A percentile compares a stretch with the other conserved stretches of the same genome.
Conservation (phyloP, 2,329 filamentous ascomycete species). For the Stemphylium lycopersici region DNA sequence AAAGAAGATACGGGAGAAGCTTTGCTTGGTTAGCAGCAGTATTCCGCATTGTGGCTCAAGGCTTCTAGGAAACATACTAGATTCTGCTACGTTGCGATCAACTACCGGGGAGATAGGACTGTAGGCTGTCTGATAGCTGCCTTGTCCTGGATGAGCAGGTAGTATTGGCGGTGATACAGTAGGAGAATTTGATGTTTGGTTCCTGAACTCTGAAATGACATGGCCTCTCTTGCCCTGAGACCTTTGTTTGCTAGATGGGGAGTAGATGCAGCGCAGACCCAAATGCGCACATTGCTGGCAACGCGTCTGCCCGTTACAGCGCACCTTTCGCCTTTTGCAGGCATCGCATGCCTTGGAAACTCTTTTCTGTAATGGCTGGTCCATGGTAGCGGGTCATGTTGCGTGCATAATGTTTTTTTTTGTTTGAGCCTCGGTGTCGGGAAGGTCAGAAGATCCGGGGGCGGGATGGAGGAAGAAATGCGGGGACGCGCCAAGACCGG, state of each 20-base stretch:
- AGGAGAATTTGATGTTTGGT: slow-evolving; percentile 30
- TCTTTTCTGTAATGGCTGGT: slow-evolving; percentile 36
- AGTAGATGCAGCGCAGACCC: slow-evolving; percentile 55
- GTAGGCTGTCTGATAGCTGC: slow-evolving; percentile 16
- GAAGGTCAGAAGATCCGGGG: slow-evolving; percentile 20
- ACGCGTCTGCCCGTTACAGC: slow-evolving; percentile 54
- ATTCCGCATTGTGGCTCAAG: background rate
- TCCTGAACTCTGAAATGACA: slow-evolving; percentile 52
- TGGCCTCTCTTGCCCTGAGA: slow-evolving; percentile 49
- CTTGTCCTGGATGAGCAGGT: slow-evolving; percentile 26
- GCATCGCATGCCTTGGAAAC: slow-evolving; percentile 54
- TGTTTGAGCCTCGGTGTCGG: slow-evolving; percentile 11
- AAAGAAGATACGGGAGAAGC: slow-evolving; percentile 26
- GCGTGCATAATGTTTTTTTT: slow-evolving; percentile 18
- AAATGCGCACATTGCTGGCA: slow-evolving; percentile 51
- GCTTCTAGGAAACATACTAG: slow-evolving; percentile 23
- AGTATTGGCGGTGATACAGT: slow-evolving; percentile 33
- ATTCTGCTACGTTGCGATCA: slow-evolving; percentile 22
- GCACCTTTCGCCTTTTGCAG: slow-evolving; percentile 55
- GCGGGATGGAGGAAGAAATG: slow-evolving; percentile 8
- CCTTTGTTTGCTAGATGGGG: slow-evolving; percentile 46
- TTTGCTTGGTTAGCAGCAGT: slow-evolving; percentile 14
- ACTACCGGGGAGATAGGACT: slow-evolving; percentile 20
- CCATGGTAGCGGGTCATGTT: slow-evolving; percentile 35
- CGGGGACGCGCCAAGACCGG: slow-evolving; percentile 20